These are phyloP conservation scores for Setaria italica DNA, from an alignment of 202 grass and related monocot species.

Conservation along the genomic window DNA sequence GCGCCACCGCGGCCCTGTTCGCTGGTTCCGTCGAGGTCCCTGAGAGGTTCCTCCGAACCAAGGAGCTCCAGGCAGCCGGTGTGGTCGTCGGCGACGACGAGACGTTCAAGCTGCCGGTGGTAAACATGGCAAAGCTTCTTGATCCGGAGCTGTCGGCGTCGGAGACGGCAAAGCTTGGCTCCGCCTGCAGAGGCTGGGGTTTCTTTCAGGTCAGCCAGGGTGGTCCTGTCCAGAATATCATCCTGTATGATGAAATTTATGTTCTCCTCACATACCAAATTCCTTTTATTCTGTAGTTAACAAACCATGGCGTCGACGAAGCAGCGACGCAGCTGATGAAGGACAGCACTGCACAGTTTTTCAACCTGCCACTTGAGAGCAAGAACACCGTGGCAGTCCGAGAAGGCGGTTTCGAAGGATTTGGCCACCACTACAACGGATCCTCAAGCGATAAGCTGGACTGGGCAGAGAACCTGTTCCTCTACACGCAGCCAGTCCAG, in stretches of 20 bases:
- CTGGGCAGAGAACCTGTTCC: background rate
- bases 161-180: conserved; percentile 20
- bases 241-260: too few relatives aligned
- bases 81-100: too few relatives aligned
- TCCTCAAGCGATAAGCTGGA: background rate
- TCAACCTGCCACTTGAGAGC: conserved; percentile 9
- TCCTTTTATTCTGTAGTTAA: background rate
- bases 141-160: conserved; percentile 9
- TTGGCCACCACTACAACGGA: conserved; percentile 26
- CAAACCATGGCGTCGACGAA: conserved; percentile 35
- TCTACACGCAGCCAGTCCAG: background rate
- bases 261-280: too few relatives aligned
- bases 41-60: too few relatives aligned
- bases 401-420: background rate
- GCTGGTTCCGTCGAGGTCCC: too few relatives aligned
- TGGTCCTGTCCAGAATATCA: too few relatives aligned
- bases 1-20: too few relatives aligned
- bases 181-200: conserved; percentile 31
- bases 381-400: conserved; percentile 12
- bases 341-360: background rate
- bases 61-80: too few relatives aligned
- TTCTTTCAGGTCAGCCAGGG: background rate
- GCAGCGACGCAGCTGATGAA: conserved; percentile 1
- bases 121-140: conserved; percentile 43
- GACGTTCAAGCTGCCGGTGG: background rate